phyloP scores from a whole-genome alignment of 768 basidiomycete species.

The Tulasnella sp. region DNA sequence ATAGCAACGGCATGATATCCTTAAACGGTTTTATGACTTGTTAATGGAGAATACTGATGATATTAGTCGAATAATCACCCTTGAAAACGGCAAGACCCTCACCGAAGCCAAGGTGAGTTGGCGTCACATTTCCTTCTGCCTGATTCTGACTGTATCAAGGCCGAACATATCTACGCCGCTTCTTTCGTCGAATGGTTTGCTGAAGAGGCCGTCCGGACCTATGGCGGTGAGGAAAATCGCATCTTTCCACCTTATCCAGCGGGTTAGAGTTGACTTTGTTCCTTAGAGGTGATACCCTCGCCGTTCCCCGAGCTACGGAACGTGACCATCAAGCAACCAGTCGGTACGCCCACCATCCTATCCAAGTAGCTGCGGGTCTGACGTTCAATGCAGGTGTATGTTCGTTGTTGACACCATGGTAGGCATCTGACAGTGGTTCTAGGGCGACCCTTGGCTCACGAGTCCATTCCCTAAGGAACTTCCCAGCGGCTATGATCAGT shows the following conservation, averaged over 20 bases:
- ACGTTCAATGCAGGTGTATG: constrained; percentile 3
- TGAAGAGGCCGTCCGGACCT: constrained; percentile 82
- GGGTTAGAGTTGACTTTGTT: not conserved
- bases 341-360: constrained; percentile 39
- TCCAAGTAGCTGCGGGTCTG: not conserved
- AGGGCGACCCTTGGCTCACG: constrained; percentile 41
- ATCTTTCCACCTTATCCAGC: not conserved
- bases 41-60: constrained; percentile 82
- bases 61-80: constrained; percentile 71
- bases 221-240: constrained; percentile 49
- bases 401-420: constrained; percentile 16
- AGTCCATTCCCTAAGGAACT: constrained; percentile 63
- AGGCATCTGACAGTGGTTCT: not conserved
- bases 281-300: constrained; percentile 75
- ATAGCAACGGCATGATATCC: constrained; percentile 69
- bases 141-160: constrained; percentile 31
- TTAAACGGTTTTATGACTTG: constrained; percentile 63
- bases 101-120: constrained; percentile 57
- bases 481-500: constrained; percentile 75
- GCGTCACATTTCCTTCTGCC: not conserved
- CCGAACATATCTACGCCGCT: constrained; percentile 75
- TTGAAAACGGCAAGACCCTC: constrained; percentile 93
- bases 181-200: constrained; percentile 67
- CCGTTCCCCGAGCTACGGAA: constrained; percentile 58
- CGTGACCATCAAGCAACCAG: constrained; percentile 85